phyloP scores from a whole-genome alignment of 1,284 basidiomycete species.

The Cutaneotrichosporon cavernicola region DNA sequence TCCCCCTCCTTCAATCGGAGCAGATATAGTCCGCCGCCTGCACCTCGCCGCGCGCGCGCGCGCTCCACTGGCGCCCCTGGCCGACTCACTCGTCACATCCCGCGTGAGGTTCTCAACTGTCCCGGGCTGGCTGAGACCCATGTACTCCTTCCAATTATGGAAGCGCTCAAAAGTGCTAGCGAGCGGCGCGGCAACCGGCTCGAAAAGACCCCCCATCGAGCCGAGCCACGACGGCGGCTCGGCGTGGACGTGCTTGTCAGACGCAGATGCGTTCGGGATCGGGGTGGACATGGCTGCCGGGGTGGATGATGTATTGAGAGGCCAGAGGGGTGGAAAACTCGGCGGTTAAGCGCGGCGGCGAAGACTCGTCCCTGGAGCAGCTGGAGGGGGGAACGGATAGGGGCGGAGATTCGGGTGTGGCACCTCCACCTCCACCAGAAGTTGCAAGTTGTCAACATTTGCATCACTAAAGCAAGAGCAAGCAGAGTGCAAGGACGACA shows the following conservation, averaged over 20 bases:
- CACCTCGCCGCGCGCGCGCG: background rate
- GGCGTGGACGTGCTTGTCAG: constrained; percentile 28
- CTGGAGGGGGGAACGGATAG: background rate
- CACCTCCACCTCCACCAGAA: background rate
- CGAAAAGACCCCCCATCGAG: constrained; percentile 41
- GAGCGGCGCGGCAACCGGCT: constrained; percentile 57
- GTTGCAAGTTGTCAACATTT: background rate
- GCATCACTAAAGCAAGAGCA: background rate
- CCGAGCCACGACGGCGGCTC: constrained; percentile 43
- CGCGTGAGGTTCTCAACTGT: constrained; percentile 85
- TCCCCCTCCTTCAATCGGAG: no score
- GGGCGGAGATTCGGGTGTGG: constrained; percentile 5
- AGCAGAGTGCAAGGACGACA: no score
- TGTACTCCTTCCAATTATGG: constrained; percentile 71
- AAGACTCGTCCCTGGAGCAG: background rate
- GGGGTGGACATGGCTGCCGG: constrained; percentile 15
- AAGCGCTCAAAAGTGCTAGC: constrained; percentile 68
- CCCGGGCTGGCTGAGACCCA: constrained; percentile 82
- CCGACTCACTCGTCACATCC: constrained; percentile 74
- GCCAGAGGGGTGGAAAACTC: constrained; percentile 3
- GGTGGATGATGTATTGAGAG: constrained; percentile 1
- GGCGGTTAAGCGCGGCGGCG: background rate
- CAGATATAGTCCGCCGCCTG: background rate
- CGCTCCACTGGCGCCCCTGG: background rate
- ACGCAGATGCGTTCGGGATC: background rate